A percentile compares a stretch with the other conserved stretches of the same genome.
These are phyloP conservation scores for Blastobotrys peoriensis DNA, from an alignment of 805 yeast species.

Conservation along the genomic window DNA sequence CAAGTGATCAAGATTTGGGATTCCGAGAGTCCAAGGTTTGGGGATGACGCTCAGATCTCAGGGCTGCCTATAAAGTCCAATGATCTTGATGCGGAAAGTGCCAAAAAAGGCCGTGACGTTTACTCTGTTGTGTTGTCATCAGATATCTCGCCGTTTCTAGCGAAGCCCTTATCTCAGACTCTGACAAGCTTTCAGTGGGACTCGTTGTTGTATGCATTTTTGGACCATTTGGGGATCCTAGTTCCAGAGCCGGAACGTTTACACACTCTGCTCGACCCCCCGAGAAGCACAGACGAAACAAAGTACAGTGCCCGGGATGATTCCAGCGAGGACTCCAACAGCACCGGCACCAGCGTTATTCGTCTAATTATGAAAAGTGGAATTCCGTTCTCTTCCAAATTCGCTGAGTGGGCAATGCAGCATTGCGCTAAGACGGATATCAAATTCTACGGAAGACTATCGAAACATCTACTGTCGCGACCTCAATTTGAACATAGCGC, in stretches of 20 bases:
- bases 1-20: too few relatives aligned
- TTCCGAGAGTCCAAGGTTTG: background rate
- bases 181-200: background rate
- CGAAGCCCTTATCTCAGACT: background rate
- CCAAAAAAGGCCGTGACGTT: background rate
- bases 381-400: background rate
- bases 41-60: too few relatives aligned
- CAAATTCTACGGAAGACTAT: background rate
- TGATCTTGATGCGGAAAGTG: background rate
- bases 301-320: too few relatives aligned
- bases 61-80: background rate
- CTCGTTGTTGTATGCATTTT: background rate
- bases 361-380: too few relatives aligned
- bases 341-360: too few relatives aligned
- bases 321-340: too few relatives aligned
- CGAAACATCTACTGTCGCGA: background rate
- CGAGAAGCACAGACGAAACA: too few relatives aligned
- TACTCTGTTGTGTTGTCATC: background rate
- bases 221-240: background rate
- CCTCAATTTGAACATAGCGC: background rate
- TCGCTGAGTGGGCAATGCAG: background rate
- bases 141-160: background rate
- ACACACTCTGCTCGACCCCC: too few relatives aligned
- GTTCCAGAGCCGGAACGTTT: too few relatives aligned
- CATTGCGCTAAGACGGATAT: background rate